A percentile compares a stretch with the other conserved stretches of the same genome.
phyloP scores from a whole-genome alignment of 768 basidiomycete species.

The Pilatotrama ljubarskyi region DNA sequence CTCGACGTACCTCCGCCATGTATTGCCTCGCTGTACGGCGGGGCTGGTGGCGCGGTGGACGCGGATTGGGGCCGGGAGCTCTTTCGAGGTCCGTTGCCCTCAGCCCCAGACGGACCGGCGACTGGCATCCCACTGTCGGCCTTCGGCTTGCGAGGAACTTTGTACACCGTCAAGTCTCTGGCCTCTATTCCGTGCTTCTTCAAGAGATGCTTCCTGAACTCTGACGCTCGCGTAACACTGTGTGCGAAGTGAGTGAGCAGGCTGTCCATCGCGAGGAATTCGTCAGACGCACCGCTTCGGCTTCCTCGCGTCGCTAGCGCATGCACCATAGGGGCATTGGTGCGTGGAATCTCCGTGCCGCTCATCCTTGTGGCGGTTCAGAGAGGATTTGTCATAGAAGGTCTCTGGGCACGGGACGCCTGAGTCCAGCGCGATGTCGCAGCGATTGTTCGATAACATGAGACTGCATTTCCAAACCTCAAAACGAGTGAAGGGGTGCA shows the following conservation, averaged over 20 bases:
- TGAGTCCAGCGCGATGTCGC: constrained; percentile 25
- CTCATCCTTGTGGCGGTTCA: constrained; percentile 16
- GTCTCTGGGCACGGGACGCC: background rate
- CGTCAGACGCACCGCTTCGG: background rate
- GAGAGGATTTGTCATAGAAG: constrained; percentile 18
- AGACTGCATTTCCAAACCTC: background rate
- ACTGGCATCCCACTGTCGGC: background rate
- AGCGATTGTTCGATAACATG: constrained; percentile 48
- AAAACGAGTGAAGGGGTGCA: too few species aligned
- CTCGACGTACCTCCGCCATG: background rate
- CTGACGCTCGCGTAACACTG: background rate
- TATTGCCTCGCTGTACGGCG: background rate
- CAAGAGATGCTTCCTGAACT: background rate
- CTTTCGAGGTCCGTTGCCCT: background rate
- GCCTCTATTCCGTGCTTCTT: background rate
- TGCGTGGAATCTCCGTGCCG: constrained; percentile 3
- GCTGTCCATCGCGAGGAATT: background rate
- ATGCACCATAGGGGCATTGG: constrained; percentile 45
- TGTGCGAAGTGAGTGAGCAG: too few species aligned
- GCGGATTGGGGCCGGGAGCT: too few species aligned
- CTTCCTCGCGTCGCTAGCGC: constrained; percentile 38
- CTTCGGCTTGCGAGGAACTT: background rate
- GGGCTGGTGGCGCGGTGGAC: too few species aligned
- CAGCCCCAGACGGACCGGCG: background rate
- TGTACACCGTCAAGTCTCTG: background rate